A percentile compares a stretch with the other conserved stretches of the same genome.
These are phyloP conservation scores for Triticum turgidum DNA, from an alignment of 176 grass and related monocot genomes.

Conservation along the genomic window DNA sequence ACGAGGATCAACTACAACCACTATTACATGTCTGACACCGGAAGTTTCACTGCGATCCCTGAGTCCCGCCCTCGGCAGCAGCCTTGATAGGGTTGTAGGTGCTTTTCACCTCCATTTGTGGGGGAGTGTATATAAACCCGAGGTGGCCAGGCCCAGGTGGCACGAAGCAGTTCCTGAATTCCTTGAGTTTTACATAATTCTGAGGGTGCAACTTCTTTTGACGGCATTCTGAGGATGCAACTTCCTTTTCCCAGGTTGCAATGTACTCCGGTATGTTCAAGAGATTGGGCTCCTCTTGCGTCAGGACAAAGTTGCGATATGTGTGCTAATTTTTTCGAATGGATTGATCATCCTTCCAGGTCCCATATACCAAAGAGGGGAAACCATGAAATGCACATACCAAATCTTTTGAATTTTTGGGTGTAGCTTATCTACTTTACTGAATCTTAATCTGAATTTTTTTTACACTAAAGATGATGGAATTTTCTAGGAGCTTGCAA, in stretches of 20 bases:
- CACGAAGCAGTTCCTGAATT: neutral
- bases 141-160: neutral
- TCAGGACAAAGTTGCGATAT: neutral
- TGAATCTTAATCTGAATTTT: too few species aligned
- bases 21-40: constrained; percentile 85
- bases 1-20: constrained; percentile 94
- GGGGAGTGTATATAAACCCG: neutral
- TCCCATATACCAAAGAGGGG: neutral
- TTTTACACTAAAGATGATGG: too few species aligned
- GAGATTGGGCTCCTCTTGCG: neutral
- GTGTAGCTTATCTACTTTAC: too few species aligned
- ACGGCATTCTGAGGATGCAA: neutral
- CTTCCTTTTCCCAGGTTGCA: neutral
- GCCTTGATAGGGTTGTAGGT: neutral
- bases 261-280: neutral
- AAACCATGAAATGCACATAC: neutral
- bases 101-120: neutral
- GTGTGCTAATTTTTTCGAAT: neutral
- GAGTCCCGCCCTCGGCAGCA: constrained; percentile 33
- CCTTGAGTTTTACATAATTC: neutral
- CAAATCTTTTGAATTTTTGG: too few species aligned
- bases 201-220: neutral
- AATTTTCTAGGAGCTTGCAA: too few species aligned
- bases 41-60: constrained; percentile 64
- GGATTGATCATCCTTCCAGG: neutral